phyloP scores from a whole-genome alignment of 768 basidiomycete species.

The Coprinopsis marcescibilis region DNA sequence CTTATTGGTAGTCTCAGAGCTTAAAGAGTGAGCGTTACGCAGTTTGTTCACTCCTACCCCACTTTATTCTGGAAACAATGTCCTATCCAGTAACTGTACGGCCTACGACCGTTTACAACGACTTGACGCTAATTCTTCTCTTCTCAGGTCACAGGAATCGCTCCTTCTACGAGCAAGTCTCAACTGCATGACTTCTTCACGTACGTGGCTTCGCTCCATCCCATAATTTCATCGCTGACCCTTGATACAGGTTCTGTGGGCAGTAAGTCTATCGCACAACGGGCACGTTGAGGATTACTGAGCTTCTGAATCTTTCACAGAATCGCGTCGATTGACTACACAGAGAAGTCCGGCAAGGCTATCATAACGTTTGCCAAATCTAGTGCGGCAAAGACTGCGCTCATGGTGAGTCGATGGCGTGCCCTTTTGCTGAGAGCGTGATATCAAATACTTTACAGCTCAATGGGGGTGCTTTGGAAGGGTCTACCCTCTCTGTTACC shows the following conservation, averaged over 20 bases:
- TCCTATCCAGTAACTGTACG: conserved; percentile 42
- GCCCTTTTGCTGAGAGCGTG: not conserved
- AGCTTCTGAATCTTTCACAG: conserved; percentile 26
- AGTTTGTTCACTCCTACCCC: no score
- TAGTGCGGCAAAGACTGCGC: conserved; percentile 77
- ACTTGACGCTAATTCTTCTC: not conserved
- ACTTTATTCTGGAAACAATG: conserved; percentile 59
- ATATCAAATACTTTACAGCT: conserved; percentile 33
- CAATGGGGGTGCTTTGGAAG: conserved; percentile 74
- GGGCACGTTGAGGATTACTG: conserved; percentile 5
- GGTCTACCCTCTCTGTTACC: conserved; percentile 60
- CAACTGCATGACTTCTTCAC: conserved; percentile 79
- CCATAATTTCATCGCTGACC: conserved; percentile 7
- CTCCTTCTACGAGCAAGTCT: conserved; percentile 55
- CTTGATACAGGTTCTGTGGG: conserved; percentile 71
- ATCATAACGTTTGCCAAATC: conserved; percentile 79
- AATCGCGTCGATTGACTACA: conserved; percentile 58
- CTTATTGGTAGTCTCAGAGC: no score
- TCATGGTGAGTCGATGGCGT: conserved; percentile 50
- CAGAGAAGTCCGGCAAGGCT: conserved; percentile 40
- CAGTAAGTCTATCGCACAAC: conserved; percentile 40
- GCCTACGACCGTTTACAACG: not conserved
- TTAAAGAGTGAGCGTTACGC: no score
- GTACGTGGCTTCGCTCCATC: conserved; percentile 36
- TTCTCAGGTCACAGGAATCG: conserved; percentile 64